Evolutionary conservation across 495 filamentous ascomycete species (phyloP).

Genomic region (Aspergillus sclerotiicarbonarius): DNA sequence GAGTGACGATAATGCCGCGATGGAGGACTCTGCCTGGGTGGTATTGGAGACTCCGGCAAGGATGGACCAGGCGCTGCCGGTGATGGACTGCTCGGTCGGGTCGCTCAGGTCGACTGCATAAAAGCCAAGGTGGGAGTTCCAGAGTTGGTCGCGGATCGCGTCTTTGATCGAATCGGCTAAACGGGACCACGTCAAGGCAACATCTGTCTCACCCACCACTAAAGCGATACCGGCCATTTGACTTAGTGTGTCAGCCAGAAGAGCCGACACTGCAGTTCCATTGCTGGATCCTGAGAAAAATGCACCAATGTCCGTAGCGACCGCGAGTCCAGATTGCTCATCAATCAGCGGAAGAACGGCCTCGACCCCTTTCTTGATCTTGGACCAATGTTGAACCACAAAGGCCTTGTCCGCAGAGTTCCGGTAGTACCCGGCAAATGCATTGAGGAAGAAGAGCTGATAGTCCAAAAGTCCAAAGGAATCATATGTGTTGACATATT

Average conservation of each 20-base stretch:
- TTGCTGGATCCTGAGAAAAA: conserved; percentile 10
- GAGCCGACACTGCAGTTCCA: conserved; percentile 7
- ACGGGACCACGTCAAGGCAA: background rate
- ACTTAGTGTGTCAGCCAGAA: conserved; percentile 7
- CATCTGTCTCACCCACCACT: background rate
- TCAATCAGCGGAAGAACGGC: conserved; percentile 14
- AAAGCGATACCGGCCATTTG: conserved; percentile 1
- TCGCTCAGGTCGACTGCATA: conserved; percentile 3
- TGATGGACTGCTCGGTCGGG: background rate
- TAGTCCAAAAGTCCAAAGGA: conserved; percentile 16
- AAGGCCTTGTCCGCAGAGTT: conserved; percentile 9
- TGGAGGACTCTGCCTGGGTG: conserved; percentile 6
- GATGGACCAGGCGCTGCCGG: conserved; percentile 6
- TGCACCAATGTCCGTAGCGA: conserved; percentile 7
- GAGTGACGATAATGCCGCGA: conserved; percentile 5
- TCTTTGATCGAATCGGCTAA: background rate
- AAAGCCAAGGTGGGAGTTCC: conserved; percentile 1
- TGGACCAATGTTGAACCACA: conserved; percentile 7
- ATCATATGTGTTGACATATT: conserved; percentile 11
- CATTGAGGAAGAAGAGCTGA: conserved; percentile 14
- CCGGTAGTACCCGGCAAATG: conserved; percentile 13
- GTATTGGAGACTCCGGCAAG: background rate
- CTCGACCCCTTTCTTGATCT: conserved; percentile 6
- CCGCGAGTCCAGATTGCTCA: conserved; percentile 18
- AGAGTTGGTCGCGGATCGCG: conserved; percentile 8